A percentile compares a stretch with the other conserved stretches of the same genome.
These are phyloP conservation scores for Aspergillus neotritici DNA, from an alignment of 2,329 filamentous ascomycete species.

Conservation along the genomic window DNA sequence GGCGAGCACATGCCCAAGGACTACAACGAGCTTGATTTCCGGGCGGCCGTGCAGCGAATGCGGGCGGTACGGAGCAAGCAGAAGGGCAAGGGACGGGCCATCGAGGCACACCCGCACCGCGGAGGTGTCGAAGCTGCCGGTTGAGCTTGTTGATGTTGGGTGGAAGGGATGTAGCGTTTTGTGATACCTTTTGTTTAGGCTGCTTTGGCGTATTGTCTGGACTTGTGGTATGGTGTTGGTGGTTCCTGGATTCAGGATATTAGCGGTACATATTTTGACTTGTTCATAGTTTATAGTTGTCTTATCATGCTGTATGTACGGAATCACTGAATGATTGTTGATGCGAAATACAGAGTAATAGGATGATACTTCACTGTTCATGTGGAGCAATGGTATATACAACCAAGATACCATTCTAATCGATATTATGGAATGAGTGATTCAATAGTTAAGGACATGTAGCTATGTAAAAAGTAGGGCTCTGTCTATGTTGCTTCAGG, in stretches of 20 bases:
- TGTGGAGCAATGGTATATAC: no score
- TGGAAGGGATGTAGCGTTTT: neutral
- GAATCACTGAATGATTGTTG: no score
- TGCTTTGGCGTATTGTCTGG: neutral
- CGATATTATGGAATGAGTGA: no score
- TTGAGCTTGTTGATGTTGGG: conserved; percentile 7
- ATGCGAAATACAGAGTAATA: no score
- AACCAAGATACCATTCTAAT: no score
- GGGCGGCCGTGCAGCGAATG: conserved; percentile 31
- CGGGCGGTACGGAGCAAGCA: conserved; percentile 22
- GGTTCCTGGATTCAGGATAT: no score
- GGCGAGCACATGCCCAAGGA: conserved; percentile 58
- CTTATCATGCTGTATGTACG: no score
- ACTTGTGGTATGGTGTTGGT: no score
- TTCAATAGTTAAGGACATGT: no score
- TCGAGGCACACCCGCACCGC: conserved; percentile 1
- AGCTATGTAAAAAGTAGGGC: no score
- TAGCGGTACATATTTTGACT: neutral
- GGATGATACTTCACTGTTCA: no score
- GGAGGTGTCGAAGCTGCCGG: conserved; percentile 17
- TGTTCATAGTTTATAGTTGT: neutral
- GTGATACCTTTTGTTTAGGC: neutral
- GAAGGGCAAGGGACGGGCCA: conserved; percentile 14
- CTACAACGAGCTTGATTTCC: conserved; percentile 34
- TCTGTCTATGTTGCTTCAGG: no score